Evolutionary conservation across 2,329 filamentous ascomycete species (phyloP).

Genomic region (Phyllosticta citriasiana): DNA sequence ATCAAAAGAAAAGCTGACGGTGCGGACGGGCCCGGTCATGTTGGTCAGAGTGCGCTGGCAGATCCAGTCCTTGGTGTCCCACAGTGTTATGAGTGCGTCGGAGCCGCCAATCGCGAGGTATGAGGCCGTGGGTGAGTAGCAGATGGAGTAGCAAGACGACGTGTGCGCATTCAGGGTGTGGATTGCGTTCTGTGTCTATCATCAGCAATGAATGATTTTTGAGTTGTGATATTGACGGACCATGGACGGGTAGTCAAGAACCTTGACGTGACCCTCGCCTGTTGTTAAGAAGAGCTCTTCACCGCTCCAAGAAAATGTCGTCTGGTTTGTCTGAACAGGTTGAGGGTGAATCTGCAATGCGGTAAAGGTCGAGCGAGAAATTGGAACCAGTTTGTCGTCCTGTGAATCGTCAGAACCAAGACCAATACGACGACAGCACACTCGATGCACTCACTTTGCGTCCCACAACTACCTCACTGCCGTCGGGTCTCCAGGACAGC

Average conservation of each 20-base stretch:
- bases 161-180: constrained; percentile 62
- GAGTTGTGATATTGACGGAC: constrained; percentile 17
- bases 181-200: constrained; percentile 27
- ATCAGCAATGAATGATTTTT: not conserved
- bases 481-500: constrained; percentile 60
- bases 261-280: constrained; percentile 58
- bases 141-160: constrained; percentile 57
- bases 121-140: constrained; percentile 59
- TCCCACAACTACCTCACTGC: constrained; percentile 59
- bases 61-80: constrained; percentile 70
- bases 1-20: constrained; percentile 68
- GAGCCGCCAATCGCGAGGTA: constrained; percentile 66
- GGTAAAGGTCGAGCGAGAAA: constrained; percentile 50
- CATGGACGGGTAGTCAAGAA: constrained; percentile 42
- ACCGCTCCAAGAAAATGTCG: constrained; percentile 65
- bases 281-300: constrained; percentile 61
- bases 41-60: constrained; percentile 61
- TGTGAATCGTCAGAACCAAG: constrained; percentile 20
- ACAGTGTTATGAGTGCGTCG: constrained; percentile 65
- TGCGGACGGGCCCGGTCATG: constrained; percentile 60
- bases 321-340: constrained; percentile 57
- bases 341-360: constrained; percentile 52
- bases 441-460: constrained; percentile 48
- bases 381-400: constrained; percentile 52
- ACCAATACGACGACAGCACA: too few relatives aligned